Evolutionary conservation across 208 protist genomes (phyloP), one percentile per base, ranked within the genome.

Genomic region (Endotrypanum monterogeii): DNA sequence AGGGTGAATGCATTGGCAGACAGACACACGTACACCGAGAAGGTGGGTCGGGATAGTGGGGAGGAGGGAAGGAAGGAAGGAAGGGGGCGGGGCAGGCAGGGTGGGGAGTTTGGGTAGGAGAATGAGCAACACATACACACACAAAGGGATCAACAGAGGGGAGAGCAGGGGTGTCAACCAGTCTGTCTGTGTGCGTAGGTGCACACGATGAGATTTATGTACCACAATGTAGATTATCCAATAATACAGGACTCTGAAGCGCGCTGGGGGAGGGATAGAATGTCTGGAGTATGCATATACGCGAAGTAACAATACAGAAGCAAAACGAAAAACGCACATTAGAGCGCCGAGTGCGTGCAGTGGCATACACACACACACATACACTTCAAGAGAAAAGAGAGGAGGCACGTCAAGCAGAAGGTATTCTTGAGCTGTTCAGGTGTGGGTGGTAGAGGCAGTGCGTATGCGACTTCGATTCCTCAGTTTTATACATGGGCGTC

Each of bases 401-500:
- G 35, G 60, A 12, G 9, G 46, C 37, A 5, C 23, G 58, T 73
- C n/a, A 51, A 41, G 12, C 1, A 18, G 32, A 56, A 28, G 41
- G 32, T 9, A 20, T 18, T 35, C 20, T 9, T 52, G 30, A n/a
- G 39, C 69, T 35, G 60, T 5, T 25, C 7, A 20, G 7, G n/a
- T 14, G 35, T 8, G 18, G 3, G 55, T 12, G 35, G 41, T 25
- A 35, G 50, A 46, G 20, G 23, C 25, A 28, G 70, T 74, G 70
- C 46, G 70, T 41, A 25, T 8, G 70, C 61, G 39, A 57, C 37
- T 56, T 46, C 20, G 70, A 37, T 44, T 32, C 41, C 37, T 44
- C 58, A 68, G 58, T 28, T 57, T 39, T 32, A 11, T 68, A 68
- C 62, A 68, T 68, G 62, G 69, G 63, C 44, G 9, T 35, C 5